phyloP scores from a whole-genome alignment of 129 eudicot genomes.

The Glebionis coronaria region DNA sequence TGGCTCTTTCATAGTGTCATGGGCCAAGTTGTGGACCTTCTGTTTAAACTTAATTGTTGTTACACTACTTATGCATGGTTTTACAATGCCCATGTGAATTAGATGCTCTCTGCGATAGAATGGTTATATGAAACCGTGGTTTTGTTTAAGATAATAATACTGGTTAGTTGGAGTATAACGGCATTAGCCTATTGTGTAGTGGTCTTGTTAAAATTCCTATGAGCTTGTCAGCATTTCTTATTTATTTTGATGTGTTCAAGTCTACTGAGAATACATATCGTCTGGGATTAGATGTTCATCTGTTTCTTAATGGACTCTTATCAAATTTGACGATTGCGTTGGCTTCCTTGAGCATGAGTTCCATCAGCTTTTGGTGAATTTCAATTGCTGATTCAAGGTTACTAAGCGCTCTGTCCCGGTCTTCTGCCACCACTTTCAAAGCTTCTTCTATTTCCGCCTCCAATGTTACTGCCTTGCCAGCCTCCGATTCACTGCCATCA shows the following conservation, averaged over 20 bases:
- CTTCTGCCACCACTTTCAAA: constrained; percentile 20
- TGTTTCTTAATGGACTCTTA: constrained; percentile 5
- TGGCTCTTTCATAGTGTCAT: neutral
- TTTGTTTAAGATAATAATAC: too few relatives aligned
- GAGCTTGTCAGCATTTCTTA: too few relatives aligned
- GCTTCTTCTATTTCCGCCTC: constrained; percentile 20
- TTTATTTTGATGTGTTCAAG: neutral
- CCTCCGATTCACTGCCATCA: constrained; percentile 20
- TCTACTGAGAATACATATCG: neutral
- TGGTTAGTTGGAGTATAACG: too few relatives aligned
- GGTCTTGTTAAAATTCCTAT: too few relatives aligned
- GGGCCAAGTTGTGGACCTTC: neutral
- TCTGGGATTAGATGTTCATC: neutral
- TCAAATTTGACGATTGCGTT: constrained; percentile 23
- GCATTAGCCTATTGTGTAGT: too few relatives aligned
- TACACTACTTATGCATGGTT: neutral
- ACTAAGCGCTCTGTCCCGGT: constrained; percentile 17
- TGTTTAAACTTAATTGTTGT: neutral
- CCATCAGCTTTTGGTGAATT: constrained; percentile 30
- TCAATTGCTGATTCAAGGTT: constrained; percentile 33
- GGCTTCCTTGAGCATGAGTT: constrained; percentile 42
- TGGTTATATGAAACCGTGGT: too few relatives aligned
- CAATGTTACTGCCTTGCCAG: constrained; percentile 16
- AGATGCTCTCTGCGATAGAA: too few relatives aligned
- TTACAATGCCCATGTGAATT: too few relatives aligned